Evolutionary conservation across 176 grass and related monocot genomes (phyloP), one percentile per base, ranked within the genome.

Genomic region (Saccharum officinarum): DNA sequence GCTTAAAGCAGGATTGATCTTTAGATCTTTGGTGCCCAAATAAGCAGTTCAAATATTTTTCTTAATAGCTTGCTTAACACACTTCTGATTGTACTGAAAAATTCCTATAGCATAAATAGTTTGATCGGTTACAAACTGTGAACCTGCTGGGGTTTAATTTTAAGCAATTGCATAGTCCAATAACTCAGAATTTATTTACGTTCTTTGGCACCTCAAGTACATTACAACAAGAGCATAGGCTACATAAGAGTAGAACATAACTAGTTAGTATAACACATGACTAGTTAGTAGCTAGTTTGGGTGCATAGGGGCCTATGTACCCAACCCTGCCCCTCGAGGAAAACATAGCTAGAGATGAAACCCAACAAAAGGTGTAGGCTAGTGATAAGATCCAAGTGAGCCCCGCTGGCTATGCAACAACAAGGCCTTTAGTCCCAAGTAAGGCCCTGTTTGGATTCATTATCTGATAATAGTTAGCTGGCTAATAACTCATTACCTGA

Each of bases 1-100:
- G 59, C 82, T 83, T 65, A 84, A 37, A 73, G 44, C 45, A 52
- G 45, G 26, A 52, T 3, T 46, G 38, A 46, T 62, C 18, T 47
- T 22, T 45, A 20, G 30, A 1, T 71, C 13, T 9, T 45, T 73
- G 31, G 26, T 74, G 17, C n/a, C 69, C 28, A 37, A 67, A 75
- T 60, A 10, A n/a, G 6, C 71, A 20, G 15, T 65, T 49, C 8
- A 49, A 38, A 14, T 75, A 2, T 25, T 83, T 83, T 64, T 6
- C 42, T 25, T 64, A 46, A 47, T 37, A 75, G 10, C 28, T 64
- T 46, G 30, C 18, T 38, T 81, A 52, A 57, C 47, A 70, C n/a
- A 82, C 17, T 25, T 81, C 52, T 7, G 33, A 60, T 23, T n/a
- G 16, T 17, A 50, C 52, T 69, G 18, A 15, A 81, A 54, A 47